Evolutionary conservation across 2,329 filamentous ascomycete genomes (phyloP), one percentile per base, ranked within the genome.

Genomic region (Fusarium sp.): DNA sequence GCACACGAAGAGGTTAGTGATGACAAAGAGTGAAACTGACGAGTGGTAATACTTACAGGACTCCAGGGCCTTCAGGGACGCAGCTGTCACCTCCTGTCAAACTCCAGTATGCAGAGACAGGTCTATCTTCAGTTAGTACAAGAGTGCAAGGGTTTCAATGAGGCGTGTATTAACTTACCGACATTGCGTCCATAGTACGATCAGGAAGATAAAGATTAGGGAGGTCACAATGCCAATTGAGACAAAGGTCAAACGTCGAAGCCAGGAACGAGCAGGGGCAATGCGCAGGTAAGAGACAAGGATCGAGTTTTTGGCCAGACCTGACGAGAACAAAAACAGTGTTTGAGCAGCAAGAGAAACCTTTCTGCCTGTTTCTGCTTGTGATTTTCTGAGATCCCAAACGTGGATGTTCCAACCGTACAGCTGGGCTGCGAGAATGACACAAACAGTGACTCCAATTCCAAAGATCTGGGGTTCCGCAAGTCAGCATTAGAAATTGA

Each of bases 341-440:
- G 77, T 78, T 70, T 83, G 81, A 2, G 74, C 79, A 8, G 80
- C 79, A 14, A 83, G 74, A 14, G 81, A 82, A 16, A 82, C 76
- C 63, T 82, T 69, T 25, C 75, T 67, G 4, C 80, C 79, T 16
- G 75, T 69, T 20, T 75, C 50, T 7, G 80, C 72, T 27, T 78
- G 65, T 2, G 48, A 45, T 1, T 56, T 42, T 12, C 59, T 75
- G 7, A 81, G 57, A 60, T 82, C 80, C 79, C 79, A 82, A 8
- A 80, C 71, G 48, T 82, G 80, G 3, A 79, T 72, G 51, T 78
- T 77, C 79, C 80, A 81, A 25, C 80, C 80, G 48, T 78, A 82
- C 11, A 75, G 45, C 46, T 76, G 72, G 9, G 74, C 76, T 13
- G 80, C 78, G 27, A 82, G 73, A 46, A 80, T 78, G 7, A 79